These are phyloP conservation scores for Abrus pulchellus DNA, from an alignment of 306 rosid genomes.

Conservation along the genomic window DNA sequence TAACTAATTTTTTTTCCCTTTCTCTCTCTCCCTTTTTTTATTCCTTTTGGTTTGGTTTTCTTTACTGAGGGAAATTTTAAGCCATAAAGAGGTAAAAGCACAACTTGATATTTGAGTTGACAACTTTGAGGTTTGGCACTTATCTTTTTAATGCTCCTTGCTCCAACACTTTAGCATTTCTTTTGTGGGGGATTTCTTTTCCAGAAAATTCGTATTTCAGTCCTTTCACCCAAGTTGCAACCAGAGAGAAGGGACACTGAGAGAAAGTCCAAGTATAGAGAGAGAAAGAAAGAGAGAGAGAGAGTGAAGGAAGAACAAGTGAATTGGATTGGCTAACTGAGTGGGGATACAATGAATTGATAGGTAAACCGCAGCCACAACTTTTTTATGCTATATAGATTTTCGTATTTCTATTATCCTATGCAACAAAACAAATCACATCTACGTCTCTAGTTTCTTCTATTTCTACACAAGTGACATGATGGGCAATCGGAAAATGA, in stretches of 20 bases:
- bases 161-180: constrained; percentile 38
- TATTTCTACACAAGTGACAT: constrained; percentile 56
- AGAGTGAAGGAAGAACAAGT: constrained; percentile 18
- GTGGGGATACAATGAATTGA: constrained; percentile 71
- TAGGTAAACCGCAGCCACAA: constrained; percentile 74
- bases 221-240: constrained; percentile 59
- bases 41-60: constrained; percentile 16
- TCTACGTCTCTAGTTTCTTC: constrained; percentile 66
- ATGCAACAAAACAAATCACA: constrained; percentile 57
- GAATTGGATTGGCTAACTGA: constrained; percentile 63
- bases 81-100: constrained; percentile 46
- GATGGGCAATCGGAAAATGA: constrained; percentile 45
- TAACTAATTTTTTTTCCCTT: constrained; percentile 41
- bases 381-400: constrained; percentile 47
- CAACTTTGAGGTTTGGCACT: constrained; percentile 41
- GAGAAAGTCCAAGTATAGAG: constrained; percentile 42
- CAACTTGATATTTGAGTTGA: constrained; percentile 42
- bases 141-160: constrained; percentile 43
- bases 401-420: constrained; percentile 54
- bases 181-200: constrained; percentile 43
- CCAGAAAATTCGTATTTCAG: constrained; percentile 35
- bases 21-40: neutral
- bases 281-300: neutral
- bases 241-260: constrained; percentile 33
- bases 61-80: constrained; percentile 47